Evolutionary conservation across 176 grass and related monocot species (phyloP).

Genomic region (Carex cristatella): DNA sequence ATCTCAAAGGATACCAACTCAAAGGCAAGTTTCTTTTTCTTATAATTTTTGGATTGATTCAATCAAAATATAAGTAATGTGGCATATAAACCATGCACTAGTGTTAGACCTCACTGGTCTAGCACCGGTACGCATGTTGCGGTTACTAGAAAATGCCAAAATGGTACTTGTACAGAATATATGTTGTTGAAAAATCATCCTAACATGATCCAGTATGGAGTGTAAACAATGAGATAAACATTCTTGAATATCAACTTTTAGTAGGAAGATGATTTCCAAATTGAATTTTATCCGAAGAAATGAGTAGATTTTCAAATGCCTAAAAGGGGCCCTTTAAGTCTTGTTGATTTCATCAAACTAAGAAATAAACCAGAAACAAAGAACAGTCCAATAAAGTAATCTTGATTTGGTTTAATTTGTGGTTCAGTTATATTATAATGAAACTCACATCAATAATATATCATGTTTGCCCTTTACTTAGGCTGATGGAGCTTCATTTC

Average conservation of each 20-base stretch:
- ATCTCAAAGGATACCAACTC: background rate
- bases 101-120: background rate
- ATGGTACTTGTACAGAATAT: background rate
- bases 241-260: background rate
- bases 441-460: background rate
- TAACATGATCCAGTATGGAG: background rate
- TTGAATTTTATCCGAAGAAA: background rate
- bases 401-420: background rate
- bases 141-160: background rate
- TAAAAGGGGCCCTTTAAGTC: background rate
- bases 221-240: background rate
- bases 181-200: background rate
- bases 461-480: background rate
- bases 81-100: background rate
- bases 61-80: background rate
- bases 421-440: background rate
- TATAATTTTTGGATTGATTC: background rate
- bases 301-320: background rate
- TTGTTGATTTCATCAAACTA: background rate
- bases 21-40: background rate
- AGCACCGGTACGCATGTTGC: background rate
- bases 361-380: background rate
- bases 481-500: slow-evolving; percentile 1
- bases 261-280: background rate
- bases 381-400: background rate